A percentile compares a stretch with the other conserved stretches of the same genome.
Evolutionary conservation across 331 rosid genomes (phyloP).

Genomic region (Telfairia occidentalis): DNA sequence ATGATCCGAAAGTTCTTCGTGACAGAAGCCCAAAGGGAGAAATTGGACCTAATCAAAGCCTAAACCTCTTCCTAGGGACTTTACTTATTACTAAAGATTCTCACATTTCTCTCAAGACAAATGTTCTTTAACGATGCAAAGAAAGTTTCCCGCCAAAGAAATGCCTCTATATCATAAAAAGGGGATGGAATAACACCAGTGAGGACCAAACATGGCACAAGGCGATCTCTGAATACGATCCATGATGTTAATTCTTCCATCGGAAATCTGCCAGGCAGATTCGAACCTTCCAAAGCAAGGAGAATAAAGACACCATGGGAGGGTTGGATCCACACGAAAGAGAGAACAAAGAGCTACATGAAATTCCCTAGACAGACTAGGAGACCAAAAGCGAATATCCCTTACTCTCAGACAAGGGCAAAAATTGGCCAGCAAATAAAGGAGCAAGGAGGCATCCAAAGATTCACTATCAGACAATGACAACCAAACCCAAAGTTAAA

Average conservation of each 20-base stretch:
- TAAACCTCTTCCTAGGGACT: not conserved
- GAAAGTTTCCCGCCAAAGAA: not conserved
- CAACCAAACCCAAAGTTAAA: not conserved
- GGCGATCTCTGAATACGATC: too few relatives aligned
- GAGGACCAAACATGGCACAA: too few relatives aligned
- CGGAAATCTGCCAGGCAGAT: too few relatives aligned
- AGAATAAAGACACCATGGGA: too few relatives aligned
- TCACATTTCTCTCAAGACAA: not conserved
- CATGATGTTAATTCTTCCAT: too few relatives aligned
- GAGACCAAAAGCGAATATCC: not conserved
- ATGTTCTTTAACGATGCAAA: not conserved
- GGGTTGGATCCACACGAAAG: too few relatives aligned
- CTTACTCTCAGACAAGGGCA: not conserved
- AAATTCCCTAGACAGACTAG: too few relatives aligned
- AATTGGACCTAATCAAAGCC: not conserved
- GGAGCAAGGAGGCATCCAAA: not conserved
- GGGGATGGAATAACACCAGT: too few relatives aligned
- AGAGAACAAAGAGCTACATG: too few relatives aligned
- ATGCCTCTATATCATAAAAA: too few relatives aligned
- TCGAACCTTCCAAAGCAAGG: too few relatives aligned
- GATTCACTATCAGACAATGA: not conserved
- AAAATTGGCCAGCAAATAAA: not conserved
- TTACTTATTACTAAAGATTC: not conserved
- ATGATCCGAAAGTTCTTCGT: too few relatives aligned
- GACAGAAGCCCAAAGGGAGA: not conserved